Conservation (phyloP, 805 yeast genomes). For the Monosporozyma siamensis region DNA sequence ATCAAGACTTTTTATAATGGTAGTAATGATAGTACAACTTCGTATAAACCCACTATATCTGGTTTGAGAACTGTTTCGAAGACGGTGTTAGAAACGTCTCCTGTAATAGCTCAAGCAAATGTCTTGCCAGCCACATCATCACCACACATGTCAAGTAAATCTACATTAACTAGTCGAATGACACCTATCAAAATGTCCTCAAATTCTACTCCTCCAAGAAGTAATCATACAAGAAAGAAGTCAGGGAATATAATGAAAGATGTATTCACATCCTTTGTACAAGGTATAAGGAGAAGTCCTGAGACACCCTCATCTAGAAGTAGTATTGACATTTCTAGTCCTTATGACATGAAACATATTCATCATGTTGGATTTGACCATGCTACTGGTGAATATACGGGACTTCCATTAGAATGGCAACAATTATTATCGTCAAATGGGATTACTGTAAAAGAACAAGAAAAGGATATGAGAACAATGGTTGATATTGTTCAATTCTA, state of each 20-base stretch:
- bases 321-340: conserved; percentile 56
- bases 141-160: not conserved
- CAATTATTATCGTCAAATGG: conserved; percentile 74
- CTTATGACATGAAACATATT: conserved; percentile 81
- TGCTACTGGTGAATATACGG: conserved; percentile 78
- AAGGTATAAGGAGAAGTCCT: conserved; percentile 6
- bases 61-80: not conserved
- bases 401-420: conserved; percentile 91
- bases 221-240: conserved; percentile 1
- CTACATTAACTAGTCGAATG: conserved; percentile 1
- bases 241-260: conserved; percentile 41
- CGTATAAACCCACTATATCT: not conserved
- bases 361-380: conserved; percentile 92
- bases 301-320: not conserved
- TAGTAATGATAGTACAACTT: not conserved
- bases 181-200: conserved; percentile 1
- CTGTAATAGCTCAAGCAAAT: not conserved
- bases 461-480: conserved; percentile 87
- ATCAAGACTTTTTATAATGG: not conserved
- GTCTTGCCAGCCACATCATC: not conserved
- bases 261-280: conserved; percentile 42
- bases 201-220: not conserved
- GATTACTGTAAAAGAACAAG: conserved; percentile 78
- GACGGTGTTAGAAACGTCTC: not conserved
- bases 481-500: conserved; percentile 84